A percentile compares a stretch with the other conserved stretches of the same genome.
phyloP scores from a whole-genome alignment of 495 filamentous ascomycete species.

The Aspergillus homomorphus region DNA sequence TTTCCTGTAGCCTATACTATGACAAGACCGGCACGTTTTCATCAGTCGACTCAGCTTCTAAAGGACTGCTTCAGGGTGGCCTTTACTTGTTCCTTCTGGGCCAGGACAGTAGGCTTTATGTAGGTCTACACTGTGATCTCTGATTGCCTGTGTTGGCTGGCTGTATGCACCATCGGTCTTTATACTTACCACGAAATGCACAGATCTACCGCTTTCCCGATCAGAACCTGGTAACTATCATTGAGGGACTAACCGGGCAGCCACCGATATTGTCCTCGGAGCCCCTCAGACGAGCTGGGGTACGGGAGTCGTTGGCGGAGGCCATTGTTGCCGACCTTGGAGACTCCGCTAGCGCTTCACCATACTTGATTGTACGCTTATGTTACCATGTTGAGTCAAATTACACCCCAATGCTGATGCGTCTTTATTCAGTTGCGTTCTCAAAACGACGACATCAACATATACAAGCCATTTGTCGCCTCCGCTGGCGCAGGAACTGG shows the following conservation, averaged over 20 bases:
- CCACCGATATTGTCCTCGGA: slow-evolving; percentile 72
- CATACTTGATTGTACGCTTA: slow-evolving; percentile 72
- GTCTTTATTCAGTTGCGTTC: slow-evolving; percentile 61
- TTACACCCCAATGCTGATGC: background rate
- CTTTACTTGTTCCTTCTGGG: slow-evolving; percentile 74
- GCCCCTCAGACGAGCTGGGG: slow-evolving; percentile 64
- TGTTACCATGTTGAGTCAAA: background rate
- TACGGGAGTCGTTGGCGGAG: slow-evolving; percentile 70
- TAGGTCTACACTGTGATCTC: slow-evolving; percentile 37
- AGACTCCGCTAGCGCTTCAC: slow-evolving; percentile 61
- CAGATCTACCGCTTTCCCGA: slow-evolving; percentile 44
- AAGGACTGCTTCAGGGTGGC: slow-evolving; percentile 42
- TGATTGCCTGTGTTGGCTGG: background rate
- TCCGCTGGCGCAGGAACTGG: slow-evolving; percentile 24
- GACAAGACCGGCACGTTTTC: slow-evolving; percentile 59
- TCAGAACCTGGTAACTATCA: slow-evolving; percentile 31
- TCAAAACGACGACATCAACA: slow-evolving; percentile 72
- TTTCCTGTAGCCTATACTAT: slow-evolving; percentile 74
- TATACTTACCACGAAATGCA: slow-evolving; percentile 13
- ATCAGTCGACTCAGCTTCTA: slow-evolving; percentile 35
- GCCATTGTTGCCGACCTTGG: slow-evolving; percentile 81
- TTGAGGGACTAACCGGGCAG: slow-evolving; percentile 71
- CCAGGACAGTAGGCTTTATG: slow-evolving; percentile 66
- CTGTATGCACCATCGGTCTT: background rate
- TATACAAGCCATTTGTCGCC: slow-evolving; percentile 75